These are phyloP conservation scores for Sungouiozyma ichnusensis DNA, from an alignment of 805 yeast genomes.

Conservation along the genomic window DNA sequence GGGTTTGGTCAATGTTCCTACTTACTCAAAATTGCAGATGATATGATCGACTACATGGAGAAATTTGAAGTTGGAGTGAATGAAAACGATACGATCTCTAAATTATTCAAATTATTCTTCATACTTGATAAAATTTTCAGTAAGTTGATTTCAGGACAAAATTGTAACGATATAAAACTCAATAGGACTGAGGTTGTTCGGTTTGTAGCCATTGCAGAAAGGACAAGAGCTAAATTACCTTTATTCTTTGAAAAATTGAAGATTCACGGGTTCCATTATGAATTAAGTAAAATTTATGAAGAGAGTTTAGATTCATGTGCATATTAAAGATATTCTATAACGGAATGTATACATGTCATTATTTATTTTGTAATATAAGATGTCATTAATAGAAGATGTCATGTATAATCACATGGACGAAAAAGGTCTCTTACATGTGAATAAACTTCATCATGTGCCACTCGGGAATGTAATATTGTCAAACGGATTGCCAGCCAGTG, in stretches of 20 bases:
- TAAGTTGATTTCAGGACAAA: conserved; percentile 28
- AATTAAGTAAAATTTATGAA: conserved; percentile 36
- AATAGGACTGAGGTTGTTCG: conserved; percentile 43
- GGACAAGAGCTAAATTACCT: conserved; percentile 37
- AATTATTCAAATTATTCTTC: conserved; percentile 31
- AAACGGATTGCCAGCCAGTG: conserved; percentile 12
- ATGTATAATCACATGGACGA: too few relatives aligned
- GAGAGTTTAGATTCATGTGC: conserved; percentile 31
- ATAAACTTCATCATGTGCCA: background rate
- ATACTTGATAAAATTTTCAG: conserved; percentile 35
- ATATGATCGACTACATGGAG: conserved; percentile 48
- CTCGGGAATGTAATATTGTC: conserved; percentile 5
- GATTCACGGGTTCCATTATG: conserved; percentile 36
- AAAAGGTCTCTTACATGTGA: background rate
- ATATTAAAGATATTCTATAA: conserved; percentile 3
- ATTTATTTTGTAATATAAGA: too few relatives aligned
- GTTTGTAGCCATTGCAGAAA: conserved; percentile 41
- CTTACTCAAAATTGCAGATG: conserved; percentile 53
- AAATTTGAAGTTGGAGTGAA: conserved; percentile 29
- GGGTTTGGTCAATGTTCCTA: conserved; percentile 55
- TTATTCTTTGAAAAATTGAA: conserved; percentile 26
- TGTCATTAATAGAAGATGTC: too few relatives aligned
- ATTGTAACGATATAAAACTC: conserved; percentile 29
- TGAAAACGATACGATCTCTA: conserved; percentile 23
- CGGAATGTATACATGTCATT: background rate